A percentile compares a stretch with the other conserved stretches of the same genome.
Evolutionary conservation across 2,329 filamentous ascomycete species (phyloP).

Genomic region (Calonectria pteridis): DNA sequence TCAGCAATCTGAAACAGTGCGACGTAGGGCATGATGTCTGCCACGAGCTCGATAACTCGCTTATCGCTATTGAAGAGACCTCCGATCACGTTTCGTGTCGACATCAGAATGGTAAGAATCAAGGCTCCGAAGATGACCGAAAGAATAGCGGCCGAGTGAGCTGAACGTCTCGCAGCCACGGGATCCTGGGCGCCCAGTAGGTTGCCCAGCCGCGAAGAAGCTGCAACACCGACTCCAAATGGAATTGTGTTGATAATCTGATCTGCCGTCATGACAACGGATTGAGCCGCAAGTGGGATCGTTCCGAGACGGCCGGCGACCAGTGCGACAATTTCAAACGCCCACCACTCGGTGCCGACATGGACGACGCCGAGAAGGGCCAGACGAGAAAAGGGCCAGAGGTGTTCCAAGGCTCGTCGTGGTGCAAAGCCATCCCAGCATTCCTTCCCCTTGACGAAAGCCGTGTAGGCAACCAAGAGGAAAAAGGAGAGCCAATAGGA

Average conservation of each 20-base stretch:
- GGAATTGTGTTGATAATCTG: constrained; percentile 88
- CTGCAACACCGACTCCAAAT: constrained; percentile 87
- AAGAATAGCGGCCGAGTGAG: constrained; percentile 80
- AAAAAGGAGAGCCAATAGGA: constrained; percentile 89
- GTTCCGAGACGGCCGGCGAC: constrained; percentile 85
- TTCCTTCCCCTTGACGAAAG: constrained; percentile 76
- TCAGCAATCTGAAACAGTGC: constrained; percentile 93
- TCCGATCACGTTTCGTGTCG: constrained; percentile 78
- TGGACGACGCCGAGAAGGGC: constrained; percentile 83
- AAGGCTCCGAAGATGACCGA: constrained; percentile 76
- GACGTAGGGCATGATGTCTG: constrained; percentile 85
- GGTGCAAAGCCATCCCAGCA: constrained; percentile 84
- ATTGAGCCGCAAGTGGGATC: constrained; percentile 83
- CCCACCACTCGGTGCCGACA: constrained; percentile 95
- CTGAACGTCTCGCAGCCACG: constrained; percentile 75
- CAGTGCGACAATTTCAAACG: constrained; percentile 90
- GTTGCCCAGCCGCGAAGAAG: constrained; percentile 83
- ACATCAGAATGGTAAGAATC: constrained; percentile 78
- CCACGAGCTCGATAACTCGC: constrained; percentile 78
- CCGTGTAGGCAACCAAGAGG: constrained; percentile 79
- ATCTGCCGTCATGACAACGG: constrained; percentile 90
- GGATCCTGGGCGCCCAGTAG: constrained; percentile 78
- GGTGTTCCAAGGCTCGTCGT: constrained; percentile 73
- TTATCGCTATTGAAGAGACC: constrained; percentile 85
- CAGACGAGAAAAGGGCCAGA: constrained; percentile 78